These are phyloP conservation scores for Bassia scoparia DNA, from an alignment of 148 eudicot species.

Conservation along the genomic window DNA sequence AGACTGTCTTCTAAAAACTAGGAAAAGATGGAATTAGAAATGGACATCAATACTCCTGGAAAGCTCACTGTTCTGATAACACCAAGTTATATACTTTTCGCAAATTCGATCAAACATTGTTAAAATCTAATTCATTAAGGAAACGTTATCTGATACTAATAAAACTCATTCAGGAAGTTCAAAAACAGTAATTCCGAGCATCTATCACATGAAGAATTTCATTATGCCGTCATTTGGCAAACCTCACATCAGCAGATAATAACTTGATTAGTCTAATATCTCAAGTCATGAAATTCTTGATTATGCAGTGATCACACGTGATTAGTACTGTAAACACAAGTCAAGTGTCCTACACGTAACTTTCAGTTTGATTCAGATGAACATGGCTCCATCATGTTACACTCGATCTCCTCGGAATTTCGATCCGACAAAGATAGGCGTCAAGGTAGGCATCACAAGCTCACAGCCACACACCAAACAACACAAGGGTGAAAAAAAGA, in stretches of 20 bases:
- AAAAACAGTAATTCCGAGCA: background rate
- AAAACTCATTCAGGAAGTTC: constrained; percentile 3
- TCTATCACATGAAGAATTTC: constrained; percentile 7
- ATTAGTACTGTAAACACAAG: constrained; percentile 9
- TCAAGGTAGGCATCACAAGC: background rate
- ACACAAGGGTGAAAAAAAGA: background rate
- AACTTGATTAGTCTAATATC: background rate
- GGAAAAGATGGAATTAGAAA: background rate
- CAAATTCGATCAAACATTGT: constrained; percentile 12
- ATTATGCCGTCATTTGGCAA: background rate
- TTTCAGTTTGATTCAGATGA: constrained; percentile 2
- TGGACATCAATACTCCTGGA: constrained; percentile 14
- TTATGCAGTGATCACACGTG: background rate
- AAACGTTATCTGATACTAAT: constrained; percentile 12
- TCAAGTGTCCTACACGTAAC: background rate
- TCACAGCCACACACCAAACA: background rate
- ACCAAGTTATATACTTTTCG: constrained; percentile 18
- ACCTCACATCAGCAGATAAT: background rate
- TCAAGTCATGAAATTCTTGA: background rate
- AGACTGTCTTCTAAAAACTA: constrained; percentile 7
- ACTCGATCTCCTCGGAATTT: constrained; percentile 3
- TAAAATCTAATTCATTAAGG: constrained; percentile 31
- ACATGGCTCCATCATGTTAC: background rate
- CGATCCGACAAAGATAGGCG: background rate
- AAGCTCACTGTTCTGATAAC: constrained; percentile 21